phyloP scores from a whole-genome alignment of 2,329 filamentous ascomycete species.

The Monosporascus sp. region DNA sequence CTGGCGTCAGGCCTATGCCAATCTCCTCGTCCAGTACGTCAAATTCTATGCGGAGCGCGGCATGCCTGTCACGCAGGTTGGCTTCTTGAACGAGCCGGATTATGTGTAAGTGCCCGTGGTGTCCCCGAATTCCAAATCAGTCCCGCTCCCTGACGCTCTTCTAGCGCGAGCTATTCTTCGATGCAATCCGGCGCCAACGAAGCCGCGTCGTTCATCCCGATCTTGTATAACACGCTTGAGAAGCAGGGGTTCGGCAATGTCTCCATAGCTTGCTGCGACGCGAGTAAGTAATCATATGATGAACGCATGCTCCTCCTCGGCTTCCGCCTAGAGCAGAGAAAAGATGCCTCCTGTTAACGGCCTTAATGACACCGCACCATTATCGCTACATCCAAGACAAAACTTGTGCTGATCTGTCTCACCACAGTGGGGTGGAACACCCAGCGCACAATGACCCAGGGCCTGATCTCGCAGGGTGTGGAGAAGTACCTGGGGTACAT shows the following conservation, averaged over 20 bases:
- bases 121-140: not conserved
- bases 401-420: not conserved
- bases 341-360: no score
- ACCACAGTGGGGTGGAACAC: constrained; percentile 32
- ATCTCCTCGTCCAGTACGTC: constrained; percentile 44
- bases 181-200: constrained; percentile 30
- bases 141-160: not conserved
- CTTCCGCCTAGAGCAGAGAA: not conserved
- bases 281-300: constrained; percentile 16
- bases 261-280: constrained; percentile 41
- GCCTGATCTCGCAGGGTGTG: constrained; percentile 30
- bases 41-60: constrained; percentile 39
- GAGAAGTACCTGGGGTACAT: constrained; percentile 35
- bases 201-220: constrained; percentile 22
- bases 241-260: constrained; percentile 30
- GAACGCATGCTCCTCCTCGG: not conserved
- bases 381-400: no score
- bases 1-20: constrained; percentile 44
- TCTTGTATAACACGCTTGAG: constrained; percentile 35
- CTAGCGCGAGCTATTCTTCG: constrained; percentile 30
- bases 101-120: constrained; percentile 17
- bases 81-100: constrained; percentile 44
- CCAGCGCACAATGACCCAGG: constrained; percentile 29
- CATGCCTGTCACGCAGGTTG: constrained; percentile 39
- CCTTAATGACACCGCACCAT: no score